Percentiles rank a stretch among this genome's conserved stretches.
Conservation (phyloP, 768 basidiomycete species). For the Lactifluus pinguis region DNA sequence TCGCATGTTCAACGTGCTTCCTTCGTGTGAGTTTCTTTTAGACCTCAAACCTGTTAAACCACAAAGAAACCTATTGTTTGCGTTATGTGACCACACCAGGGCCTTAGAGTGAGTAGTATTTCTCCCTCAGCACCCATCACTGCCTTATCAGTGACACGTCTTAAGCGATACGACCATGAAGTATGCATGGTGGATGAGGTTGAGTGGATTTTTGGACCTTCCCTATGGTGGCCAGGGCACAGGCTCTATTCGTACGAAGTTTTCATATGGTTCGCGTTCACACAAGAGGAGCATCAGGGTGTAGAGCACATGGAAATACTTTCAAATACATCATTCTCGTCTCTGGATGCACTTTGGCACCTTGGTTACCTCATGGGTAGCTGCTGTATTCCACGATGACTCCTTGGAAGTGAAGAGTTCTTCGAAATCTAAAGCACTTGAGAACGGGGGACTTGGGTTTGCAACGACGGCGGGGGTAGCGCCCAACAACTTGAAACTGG, state of each 20-base stretch:
- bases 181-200: neutral
- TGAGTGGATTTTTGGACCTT: neutral
- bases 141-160: neutral
- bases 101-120: neutral
- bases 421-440: no score
- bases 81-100: neutral
- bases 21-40: neutral
- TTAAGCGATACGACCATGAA: neutral
- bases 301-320: neutral
- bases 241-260: neutral
- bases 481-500: no score
- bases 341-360: neutral
- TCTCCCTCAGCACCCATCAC: neutral
- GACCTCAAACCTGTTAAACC: neutral
- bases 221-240: neutral
- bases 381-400: neutral
- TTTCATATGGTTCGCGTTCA: neutral
- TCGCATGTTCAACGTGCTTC: slow-evolving; percentile 16
- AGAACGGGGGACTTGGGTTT: neutral
- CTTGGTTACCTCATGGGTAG: neutral
- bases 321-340: neutral
- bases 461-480: no score
- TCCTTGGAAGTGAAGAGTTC: neutral
- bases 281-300: neutral
- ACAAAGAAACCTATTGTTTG: neutral